Percentiles rank a stretch among this genome's conserved stretches.
Conservation (phyloP, 2,329 filamentous ascomycete species). For the Stemphylium vesicarium region DNA sequence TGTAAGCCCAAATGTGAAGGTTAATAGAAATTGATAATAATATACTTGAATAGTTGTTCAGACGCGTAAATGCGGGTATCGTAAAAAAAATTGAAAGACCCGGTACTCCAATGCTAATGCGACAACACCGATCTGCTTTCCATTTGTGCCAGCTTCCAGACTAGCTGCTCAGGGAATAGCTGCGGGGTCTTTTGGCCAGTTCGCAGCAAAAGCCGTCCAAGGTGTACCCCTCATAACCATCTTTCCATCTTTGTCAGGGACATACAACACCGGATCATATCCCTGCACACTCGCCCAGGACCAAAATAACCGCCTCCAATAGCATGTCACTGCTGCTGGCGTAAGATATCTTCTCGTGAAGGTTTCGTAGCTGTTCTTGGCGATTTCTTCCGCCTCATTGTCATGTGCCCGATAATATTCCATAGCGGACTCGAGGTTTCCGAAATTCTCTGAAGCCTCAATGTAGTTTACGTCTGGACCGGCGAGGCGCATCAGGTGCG, state of each 20-base stretch:
- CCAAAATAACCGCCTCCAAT: conserved; percentile 43
- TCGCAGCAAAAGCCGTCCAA: conserved; percentile 44
- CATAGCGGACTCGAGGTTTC: conserved; percentile 41
- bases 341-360: conserved; percentile 42
- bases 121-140: conserved; percentile 10
- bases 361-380: conserved; percentile 39
- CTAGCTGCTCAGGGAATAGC: conserved; percentile 31
- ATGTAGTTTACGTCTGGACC: conserved; percentile 43
- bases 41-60: conserved; percentile 7
- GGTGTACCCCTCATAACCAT: conserved; percentile 40
- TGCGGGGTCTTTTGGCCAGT: conserved; percentile 41
- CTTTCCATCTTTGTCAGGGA: conserved; percentile 29
- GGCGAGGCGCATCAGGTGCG: conserved; percentile 40
- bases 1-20: not conserved
- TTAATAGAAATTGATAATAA: not conserved
- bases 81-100: conserved; percentile 15
- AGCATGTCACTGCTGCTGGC: conserved; percentile 44
- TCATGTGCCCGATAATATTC: conserved; percentile 41
- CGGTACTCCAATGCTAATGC: conserved; percentile 23
- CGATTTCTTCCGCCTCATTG: conserved; percentile 37
- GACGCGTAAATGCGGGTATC: conserved; percentile 25
- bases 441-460: conserved; percentile 41
- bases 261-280: conserved; percentile 39
- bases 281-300: conserved; percentile 40
- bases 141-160: not conserved